These are phyloP conservation scores for Marsdenia floribunda DNA, from an alignment of 257 asterid species.

Conservation along the genomic window DNA sequence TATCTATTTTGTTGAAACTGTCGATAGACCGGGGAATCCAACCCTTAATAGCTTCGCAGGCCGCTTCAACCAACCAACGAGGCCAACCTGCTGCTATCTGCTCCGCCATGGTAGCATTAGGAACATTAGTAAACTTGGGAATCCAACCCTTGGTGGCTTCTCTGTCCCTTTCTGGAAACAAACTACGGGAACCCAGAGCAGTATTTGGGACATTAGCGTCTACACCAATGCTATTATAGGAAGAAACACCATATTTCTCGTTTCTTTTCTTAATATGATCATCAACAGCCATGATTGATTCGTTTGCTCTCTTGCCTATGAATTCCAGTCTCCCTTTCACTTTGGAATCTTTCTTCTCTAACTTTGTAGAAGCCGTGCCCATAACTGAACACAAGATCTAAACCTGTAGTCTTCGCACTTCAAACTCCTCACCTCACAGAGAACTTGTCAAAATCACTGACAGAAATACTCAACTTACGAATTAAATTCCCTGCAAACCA, in stretches of 20 bases:
- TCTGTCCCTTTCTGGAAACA: too few species aligned
- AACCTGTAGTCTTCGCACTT: background rate
- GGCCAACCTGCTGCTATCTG: conserved; percentile 77
- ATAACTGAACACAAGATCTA: background rate
- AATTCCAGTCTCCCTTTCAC: background rate
- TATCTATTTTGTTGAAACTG: conserved; percentile 46
- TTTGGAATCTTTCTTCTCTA: background rate
- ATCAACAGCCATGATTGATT: background rate
- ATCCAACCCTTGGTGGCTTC: too few species aligned
- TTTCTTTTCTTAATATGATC: background rate
- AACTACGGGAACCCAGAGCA: background rate
- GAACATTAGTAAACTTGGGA: background rate
- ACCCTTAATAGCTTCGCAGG: conserved; percentile 58
- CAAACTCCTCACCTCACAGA: background rate
- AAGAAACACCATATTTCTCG: background rate
- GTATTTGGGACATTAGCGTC: background rate
- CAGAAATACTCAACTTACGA: too few species aligned
- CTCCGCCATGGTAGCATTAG: conserved; percentile 32
- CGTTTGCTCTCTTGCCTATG: background rate
- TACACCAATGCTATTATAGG: too few species aligned
- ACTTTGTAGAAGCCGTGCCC: conserved; percentile 2
- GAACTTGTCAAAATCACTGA: too few species aligned
- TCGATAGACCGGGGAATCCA: conserved; percentile 61
- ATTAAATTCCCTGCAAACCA: background rate
- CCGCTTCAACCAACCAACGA: conserved; percentile 52